Evolutionary conservation across 2,329 filamentous ascomycete genomes (phyloP), one percentile per base, ranked within the genome.

Genomic region (Neopestalotiopsis sp.): DNA sequence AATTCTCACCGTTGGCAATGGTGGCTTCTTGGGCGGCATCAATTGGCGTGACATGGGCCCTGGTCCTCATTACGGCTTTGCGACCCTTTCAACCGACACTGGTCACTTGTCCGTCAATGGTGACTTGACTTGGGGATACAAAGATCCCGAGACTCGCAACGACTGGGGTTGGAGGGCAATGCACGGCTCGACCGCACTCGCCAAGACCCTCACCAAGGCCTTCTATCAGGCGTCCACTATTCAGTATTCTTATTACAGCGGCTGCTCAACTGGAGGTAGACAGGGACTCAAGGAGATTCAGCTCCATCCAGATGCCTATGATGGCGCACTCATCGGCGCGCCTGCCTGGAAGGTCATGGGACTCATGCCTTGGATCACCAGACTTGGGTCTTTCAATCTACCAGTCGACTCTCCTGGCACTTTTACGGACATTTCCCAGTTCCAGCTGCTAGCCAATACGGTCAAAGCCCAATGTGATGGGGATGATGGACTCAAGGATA

Each of bases 261-360:
- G 86, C 17, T 89, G 86, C 73, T 86, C 84, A 1, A 88, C 85
- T 0, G 86, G 86, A 34, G 86, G 86, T 3, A 78, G 86, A 5
- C 85, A 89, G 74, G 86, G 85, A 5, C 75, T 86, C 17, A 84
- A 84, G 66, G 80, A 84, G 42, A 79, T 83, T 2, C 81, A 88
- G 71, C 75, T 81, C 42, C 85, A 82, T 68, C 85, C 85, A 0
- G 79, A 85, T 13, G 82, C 86, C 59, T 87, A 87, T 67, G 84
- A 88, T 67, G 86, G 86, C 7, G 82, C 85, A 4, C 73, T 87
- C 1, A 83, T 84, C 24, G 84, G 84, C 4, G 76, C 72, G 20
- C 78, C 79, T 52, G 82, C 84, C 1, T 87, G 83, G 83, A 86
- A 83, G 79, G 84, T 81, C 0, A 78, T 78, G 20, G 81, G 84